phyloP scores from a whole-genome alignment of 179 eudicot genomes.

The Silene vulgaris region DNA sequence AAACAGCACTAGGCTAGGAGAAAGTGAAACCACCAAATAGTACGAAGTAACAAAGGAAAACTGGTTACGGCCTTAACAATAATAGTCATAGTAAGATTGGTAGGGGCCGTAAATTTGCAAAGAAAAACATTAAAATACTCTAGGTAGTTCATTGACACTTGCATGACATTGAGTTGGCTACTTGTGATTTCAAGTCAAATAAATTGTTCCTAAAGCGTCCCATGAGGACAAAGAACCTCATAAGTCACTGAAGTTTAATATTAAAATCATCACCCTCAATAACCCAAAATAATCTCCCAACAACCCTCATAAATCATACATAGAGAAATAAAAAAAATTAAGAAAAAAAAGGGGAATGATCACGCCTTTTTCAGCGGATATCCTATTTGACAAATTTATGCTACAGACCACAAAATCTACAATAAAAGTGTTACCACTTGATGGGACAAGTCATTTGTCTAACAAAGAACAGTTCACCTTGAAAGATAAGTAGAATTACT shows the following conservation, averaged over 20 bases:
- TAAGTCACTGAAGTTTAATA: neutral
- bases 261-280: no score
- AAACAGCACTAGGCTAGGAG: no score
- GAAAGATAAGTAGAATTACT: neutral
- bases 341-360: neutral
- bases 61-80: no score
- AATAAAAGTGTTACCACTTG: neutral
- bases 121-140: no score
- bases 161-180: no score
- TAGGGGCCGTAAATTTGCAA: no score
- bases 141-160: no score
- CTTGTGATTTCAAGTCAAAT: no score
- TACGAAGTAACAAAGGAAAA: no score
- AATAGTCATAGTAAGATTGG: no score
- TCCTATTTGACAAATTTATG: neutral
- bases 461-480: neutral
- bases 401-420: neutral
- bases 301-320: neutral
- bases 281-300: neutral
- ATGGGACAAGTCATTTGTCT: neutral
- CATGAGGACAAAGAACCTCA: neutral
- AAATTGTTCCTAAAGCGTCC: no score
- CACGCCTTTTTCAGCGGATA: neutral
- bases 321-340: neutral
- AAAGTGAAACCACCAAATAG: no score